Evolutionary conservation across 2,329 filamentous ascomycete species (phyloP), one percentile per base, ranked within the genome.

Genomic region (Aspergillus pseudonomiae): DNA sequence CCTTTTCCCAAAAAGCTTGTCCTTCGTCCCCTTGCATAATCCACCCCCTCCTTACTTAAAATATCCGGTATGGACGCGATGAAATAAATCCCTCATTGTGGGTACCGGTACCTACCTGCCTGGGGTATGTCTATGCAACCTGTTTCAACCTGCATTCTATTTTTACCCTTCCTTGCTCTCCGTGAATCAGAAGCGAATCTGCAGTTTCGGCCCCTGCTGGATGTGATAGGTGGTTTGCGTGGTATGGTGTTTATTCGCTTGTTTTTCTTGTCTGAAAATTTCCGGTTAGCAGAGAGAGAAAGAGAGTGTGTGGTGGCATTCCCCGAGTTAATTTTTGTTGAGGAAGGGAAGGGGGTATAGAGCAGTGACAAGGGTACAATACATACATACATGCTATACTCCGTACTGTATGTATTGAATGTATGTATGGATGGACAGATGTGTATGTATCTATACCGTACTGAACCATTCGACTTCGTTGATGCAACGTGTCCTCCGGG

Each of bases 1-100:
- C 65, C 63, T 67, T 63, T 55, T 43, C 57, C 46, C 32, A 46
- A 21, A 59, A 67, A 67, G 65, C 65, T 67, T 67, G 65, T 61
- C 56, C 56, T 59, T 53, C 39, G 57, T 65, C 63, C 65, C 48
- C 60, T 66, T 64, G 64, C 62, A 59, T 62, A 50, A 28, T 21
- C 32, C 24, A 4, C 21, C 10, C 45, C 28, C 58, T 26, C 30
- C 32, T n/a, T 54, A 10, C 30, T 53, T 14, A 32, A 32, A 52
- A 52, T 52, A 52, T 34, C 48, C 48, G 48, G 48, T 53, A 26
- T 14, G 34, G 21, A n/a, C 12, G 32, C 45, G 12, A 53, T 10
- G 45, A 53, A 59, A 59, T 53, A 59, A 59, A 59, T 59, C 57
- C 57, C 57, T 59, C 57, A 59, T 32, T 52, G 28, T 52, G 48